A percentile compares a stretch with the other conserved stretches of the same genome.
Conservation (phyloP, 805 yeast genomes). For the Cyberlindnera suaveolens region DNA sequence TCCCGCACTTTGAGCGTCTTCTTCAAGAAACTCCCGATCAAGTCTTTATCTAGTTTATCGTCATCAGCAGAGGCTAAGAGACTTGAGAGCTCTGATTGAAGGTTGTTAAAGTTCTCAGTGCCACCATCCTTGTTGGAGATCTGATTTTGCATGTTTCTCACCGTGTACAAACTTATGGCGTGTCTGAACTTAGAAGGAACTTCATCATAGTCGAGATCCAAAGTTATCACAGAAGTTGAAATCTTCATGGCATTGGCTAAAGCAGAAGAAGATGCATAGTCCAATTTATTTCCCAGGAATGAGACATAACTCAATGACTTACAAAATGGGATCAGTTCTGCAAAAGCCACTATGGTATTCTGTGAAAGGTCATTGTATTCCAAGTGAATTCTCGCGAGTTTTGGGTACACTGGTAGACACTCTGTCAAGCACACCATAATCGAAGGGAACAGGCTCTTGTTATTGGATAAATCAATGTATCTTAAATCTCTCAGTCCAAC, state of each 20-base stretch:
- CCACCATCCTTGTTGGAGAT: slow-evolving; percentile 23
- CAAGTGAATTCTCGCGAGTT: slow-evolving; percentile 58
- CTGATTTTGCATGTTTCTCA: slow-evolving; percentile 71
- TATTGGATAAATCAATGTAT: slow-evolving; percentile 75
- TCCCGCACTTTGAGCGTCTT: slow-evolving; percentile 33
- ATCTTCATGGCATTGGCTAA: slow-evolving; percentile 60
- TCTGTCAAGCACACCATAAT: slow-evolving; percentile 46
- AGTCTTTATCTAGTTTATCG: slow-evolving; percentile 19
- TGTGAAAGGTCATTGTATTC: slow-evolving; percentile 61
- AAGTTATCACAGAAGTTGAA: slow-evolving; percentile 53
- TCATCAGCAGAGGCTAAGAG: slow-evolving; percentile 31
- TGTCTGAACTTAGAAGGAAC: slow-evolving; percentile 57
- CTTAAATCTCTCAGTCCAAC: slow-evolving; percentile 52
- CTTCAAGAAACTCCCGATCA: slow-evolving; percentile 29
- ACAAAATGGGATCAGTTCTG: slow-evolving; percentile 70
- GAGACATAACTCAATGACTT: slow-evolving; percentile 60
- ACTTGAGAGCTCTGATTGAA: slow-evolving; percentile 42
- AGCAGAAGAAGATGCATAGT: slow-evolving; percentile 55
- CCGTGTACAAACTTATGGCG: slow-evolving; percentile 66
- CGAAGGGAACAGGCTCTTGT: slow-evolving; percentile 61
- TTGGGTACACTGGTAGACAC: slow-evolving; percentile 65
- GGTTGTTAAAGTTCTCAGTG: slow-evolving; percentile 42
- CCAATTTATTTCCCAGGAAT: slow-evolving; percentile 58
- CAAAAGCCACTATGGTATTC: slow-evolving; percentile 51
- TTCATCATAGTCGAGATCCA: slow-evolving; percentile 57